A percentile compares a stretch with the other conserved stretches of the same genome.
Conservation (phyloP, 805 yeast species). For the Monosporozyma aquatica region DNA sequence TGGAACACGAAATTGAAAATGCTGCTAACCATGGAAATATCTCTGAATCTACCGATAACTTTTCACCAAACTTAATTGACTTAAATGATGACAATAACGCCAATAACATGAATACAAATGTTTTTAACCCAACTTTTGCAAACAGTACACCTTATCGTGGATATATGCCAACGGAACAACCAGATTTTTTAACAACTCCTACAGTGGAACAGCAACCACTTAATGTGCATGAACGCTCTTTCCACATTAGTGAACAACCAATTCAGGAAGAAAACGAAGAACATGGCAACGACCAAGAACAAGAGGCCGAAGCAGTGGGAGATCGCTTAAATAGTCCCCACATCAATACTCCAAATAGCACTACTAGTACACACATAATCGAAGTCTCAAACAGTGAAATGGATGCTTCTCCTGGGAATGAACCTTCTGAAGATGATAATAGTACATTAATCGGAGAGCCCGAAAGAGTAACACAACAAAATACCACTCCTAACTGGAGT, state of each 20-base stretch:
- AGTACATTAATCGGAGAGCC: neutral
- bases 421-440: slow-evolving; percentile 1
- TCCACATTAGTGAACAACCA: neutral
- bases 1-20: too few relatives aligned
- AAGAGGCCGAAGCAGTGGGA: too few relatives aligned
- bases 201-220: slow-evolving; percentile 6
- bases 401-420: too few relatives aligned
- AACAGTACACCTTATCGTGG: neutral
- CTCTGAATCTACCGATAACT: neutral
- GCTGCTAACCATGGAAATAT: neutral
- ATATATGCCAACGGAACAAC: slow-evolving; percentile 15
- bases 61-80: slow-evolving; percentile 33
- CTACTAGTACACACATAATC: too few relatives aligned
- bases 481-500: neutral
- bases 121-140: neutral
- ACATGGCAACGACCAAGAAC: too few relatives aligned
- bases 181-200: slow-evolving; percentile 28
- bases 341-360: too few relatives aligned
- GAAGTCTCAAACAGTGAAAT: neutral
- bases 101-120: neutral
- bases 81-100: slow-evolving; percentile 12
- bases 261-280: neutral
- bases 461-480: neutral
- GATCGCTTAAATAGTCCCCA: too few relatives aligned
- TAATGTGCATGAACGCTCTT: too few relatives aligned